Evolutionary conservation across 306 rosid species (phyloP), one percentile per base, ranked within the genome.

Genomic region (Fagus sylvatica): DNA sequence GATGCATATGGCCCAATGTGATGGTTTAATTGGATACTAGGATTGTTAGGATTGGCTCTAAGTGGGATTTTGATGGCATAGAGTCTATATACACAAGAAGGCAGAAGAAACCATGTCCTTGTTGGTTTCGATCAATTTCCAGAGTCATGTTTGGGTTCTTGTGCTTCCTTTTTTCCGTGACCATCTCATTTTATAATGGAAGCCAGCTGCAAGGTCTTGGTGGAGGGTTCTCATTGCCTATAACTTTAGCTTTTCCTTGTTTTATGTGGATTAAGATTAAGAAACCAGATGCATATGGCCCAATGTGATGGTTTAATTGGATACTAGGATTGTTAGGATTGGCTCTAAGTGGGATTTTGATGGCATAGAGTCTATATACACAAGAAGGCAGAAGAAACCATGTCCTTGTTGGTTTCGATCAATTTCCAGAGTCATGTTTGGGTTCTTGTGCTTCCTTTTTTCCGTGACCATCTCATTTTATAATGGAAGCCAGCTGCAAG

Each of bases 251-350:
- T 0, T 83, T 75, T 71, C 91, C 91, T 13, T 85, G 89, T 37
- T 88, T 84, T 79, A 81, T 88, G 89, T 88, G 91, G 89, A 60
- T 85, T 65, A 83, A 83, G 85, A 71, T 88, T 33, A 83, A 88
- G 80, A 85, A 83, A 77, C 91, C 91, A 0, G 74, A 76, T 59
- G 71, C 6, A 43, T 78, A 41, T 4, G 34, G 85, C 54, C 41
- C 46, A 16, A 74, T 61, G 11, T 84, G 90, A 87, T 78, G 79
- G 39, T 68, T 76, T 16, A 77, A 81, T 61, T 86, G 90, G 90
- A 59, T 60, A 7, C 75, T 86, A 40, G 87, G 87, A 34, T 43
- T 72, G 11, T 71, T 74, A 53, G 89, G 89, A 6, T 68, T 80
- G 32, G 56, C 66, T 57, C 48, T 84, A 6, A 86, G 85, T 49